Conservation (phyloP, 1,284 basidiomycete genomes). For the Malassezia yamatoensis region DNA sequence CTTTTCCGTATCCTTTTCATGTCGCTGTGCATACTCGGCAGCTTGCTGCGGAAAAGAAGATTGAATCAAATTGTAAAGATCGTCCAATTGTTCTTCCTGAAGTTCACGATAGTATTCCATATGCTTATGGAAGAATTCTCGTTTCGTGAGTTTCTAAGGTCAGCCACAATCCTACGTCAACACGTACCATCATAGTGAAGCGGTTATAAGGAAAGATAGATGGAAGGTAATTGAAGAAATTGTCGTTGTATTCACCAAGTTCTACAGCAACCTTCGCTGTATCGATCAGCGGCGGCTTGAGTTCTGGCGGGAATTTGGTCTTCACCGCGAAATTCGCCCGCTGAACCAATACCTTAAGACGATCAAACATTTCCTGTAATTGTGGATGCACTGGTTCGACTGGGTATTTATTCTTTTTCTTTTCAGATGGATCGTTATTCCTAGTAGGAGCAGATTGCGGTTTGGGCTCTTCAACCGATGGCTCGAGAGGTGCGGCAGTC, state of each 20-base stretch:
- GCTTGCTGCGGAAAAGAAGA: slow-evolving; percentile 28
- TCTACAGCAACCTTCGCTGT: slow-evolving; percentile 69
- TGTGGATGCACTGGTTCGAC: slow-evolving; percentile 55
- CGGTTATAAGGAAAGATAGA: slow-evolving; percentile 81
- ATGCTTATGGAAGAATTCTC: slow-evolving; percentile 42
- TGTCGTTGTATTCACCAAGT: slow-evolving; percentile 76
- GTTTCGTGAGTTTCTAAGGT: slow-evolving; percentile 35
- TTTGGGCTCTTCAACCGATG: background rate
- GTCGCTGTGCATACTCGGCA: slow-evolving; percentile 24
- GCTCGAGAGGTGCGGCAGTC: background rate
- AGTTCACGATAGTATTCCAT: slow-evolving; percentile 31
- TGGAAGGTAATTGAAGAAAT: slow-evolving; percentile 81
- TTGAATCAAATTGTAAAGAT: slow-evolving; percentile 24
- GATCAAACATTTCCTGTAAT: slow-evolving; percentile 58
- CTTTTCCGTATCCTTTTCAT: background rate
- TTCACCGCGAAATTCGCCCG: slow-evolving; percentile 51
- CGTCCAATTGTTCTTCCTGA: slow-evolving; percentile 36
- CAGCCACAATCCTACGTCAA: background rate
- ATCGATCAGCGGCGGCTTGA: slow-evolving; percentile 64
- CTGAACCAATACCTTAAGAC: slow-evolving; percentile 57
- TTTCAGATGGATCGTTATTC: slow-evolving; percentile 48
- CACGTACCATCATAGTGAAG: slow-evolving; percentile 52
- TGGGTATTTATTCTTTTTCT: slow-evolving; percentile 31
- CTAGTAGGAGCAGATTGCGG: background rate
- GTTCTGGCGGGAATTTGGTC: slow-evolving; percentile 72